These are phyloP conservation scores for Fraxinus anomala DNA, from an alignment of 257 asterid species.

Conservation along the genomic window DNA sequence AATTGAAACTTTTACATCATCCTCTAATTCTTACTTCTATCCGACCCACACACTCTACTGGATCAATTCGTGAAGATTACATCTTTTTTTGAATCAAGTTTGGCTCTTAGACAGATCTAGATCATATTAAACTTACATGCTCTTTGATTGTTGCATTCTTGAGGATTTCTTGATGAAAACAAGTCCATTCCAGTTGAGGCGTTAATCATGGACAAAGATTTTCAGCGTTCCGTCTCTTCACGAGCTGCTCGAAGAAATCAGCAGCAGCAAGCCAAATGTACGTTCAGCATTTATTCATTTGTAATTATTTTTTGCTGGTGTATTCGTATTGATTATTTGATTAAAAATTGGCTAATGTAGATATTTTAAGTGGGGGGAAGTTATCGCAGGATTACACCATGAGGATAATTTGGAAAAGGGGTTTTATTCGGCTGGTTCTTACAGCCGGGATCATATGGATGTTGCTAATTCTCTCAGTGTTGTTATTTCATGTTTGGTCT, in stretches of 20 bases:
- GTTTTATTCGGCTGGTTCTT: constrained; percentile 56
- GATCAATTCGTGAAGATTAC: neutral
- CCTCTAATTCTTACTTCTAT: neutral
- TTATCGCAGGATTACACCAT: constrained; percentile 44
- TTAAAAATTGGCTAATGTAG: constrained; percentile 32
- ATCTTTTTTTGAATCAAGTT: neutral
- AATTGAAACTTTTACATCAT: neutral
- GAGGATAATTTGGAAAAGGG: constrained; percentile 57
- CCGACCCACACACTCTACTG: neutral
- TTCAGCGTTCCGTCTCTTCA: constrained; percentile 43
- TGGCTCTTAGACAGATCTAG: constrained; percentile 25
- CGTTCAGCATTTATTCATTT: neutral
- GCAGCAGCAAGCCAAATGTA: constrained; percentile 44
- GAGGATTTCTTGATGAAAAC: neutral
- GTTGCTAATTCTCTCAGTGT: constrained; percentile 53
- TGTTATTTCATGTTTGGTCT: constrained; percentile 64
- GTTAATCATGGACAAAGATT: constrained; percentile 46
- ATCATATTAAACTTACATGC: neutral
- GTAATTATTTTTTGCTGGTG: constrained; percentile 2
- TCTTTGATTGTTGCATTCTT: neutral
- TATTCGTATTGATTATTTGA: constrained; percentile 12
- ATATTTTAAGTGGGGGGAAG: constrained; percentile 42
- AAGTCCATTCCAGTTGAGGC: constrained; percentile 15
- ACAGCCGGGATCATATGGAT: constrained; percentile 65
- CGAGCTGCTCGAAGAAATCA: constrained; percentile 57